These are phyloP conservation scores for Ophiosphaerella narmari DNA, from an alignment of 2,329 filamentous ascomycete species.

Conservation along the genomic window DNA sequence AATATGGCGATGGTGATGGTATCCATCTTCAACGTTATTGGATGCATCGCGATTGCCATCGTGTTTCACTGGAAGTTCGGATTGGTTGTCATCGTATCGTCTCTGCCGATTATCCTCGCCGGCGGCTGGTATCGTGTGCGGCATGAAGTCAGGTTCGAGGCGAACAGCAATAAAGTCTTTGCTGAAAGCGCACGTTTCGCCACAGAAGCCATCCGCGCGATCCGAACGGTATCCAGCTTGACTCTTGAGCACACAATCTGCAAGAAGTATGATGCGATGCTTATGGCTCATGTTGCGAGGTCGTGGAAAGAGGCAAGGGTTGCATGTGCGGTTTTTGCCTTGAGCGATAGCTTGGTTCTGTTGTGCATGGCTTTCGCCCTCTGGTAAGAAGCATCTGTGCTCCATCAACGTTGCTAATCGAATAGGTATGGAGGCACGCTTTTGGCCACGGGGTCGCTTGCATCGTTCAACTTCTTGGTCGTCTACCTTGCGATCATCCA, in stretches of 20 bases:
- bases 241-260: conserved; percentile 84
- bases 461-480: conserved; percentile 25
- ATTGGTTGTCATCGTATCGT: conserved; percentile 69
- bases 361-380: conserved; percentile 35
- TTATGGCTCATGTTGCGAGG: conserved; percentile 69
- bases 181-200: conserved; percentile 82
- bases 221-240: conserved; percentile 89
- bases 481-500: conserved; percentile 34
- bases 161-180: conserved; percentile 70
- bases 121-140: conserved; percentile 80
- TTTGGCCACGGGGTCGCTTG: conserved; percentile 17
- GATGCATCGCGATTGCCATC: conserved; percentile 69
- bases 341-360: conserved; percentile 67
- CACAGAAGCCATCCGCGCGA: conserved; percentile 88
- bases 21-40: conserved; percentile 75
- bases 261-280: conserved; percentile 68
- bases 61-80: conserved; percentile 84
- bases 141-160: conserved; percentile 30
- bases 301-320: conserved; percentile 70
- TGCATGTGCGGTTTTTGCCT: conserved; percentile 24
- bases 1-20: conserved; percentile 76
- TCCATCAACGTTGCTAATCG: not conserved
- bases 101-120: conserved; percentile 74
- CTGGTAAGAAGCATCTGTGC: conserved; percentile 22
- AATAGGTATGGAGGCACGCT: conserved; percentile 32